Evolutionary conservation across 768 basidiomycete species (phyloP).

Genomic region (Candolleomyces efflorescens): DNA sequence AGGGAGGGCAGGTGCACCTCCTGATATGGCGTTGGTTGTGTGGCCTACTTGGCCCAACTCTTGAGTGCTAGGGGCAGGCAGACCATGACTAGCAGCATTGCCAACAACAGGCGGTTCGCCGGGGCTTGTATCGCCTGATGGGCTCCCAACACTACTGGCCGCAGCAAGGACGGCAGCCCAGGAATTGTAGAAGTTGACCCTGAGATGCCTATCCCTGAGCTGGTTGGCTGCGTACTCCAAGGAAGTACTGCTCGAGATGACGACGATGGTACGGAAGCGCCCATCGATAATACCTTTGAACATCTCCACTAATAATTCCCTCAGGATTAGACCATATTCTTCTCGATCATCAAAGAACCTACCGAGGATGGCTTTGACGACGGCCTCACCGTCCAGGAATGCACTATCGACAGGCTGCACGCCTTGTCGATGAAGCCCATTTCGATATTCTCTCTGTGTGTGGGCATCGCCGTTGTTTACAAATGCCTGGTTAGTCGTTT

Average conservation of each 20-base stretch:
- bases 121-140: neutral
- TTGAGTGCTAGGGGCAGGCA: neutral
- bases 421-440: neutral
- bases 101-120: neutral
- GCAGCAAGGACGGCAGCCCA: neutral
- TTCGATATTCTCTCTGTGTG: neutral
- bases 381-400: conserved; percentile 2
- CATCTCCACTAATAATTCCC: conserved; percentile 1
- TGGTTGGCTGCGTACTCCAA: neutral
- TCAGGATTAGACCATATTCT: neutral
- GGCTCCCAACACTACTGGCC: neutral
- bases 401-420: neutral
- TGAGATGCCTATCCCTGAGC: neutral
- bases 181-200: neutral
- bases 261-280: neutral
- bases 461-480: neutral
- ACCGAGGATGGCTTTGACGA: conserved; percentile 3
- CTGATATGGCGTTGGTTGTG: too few relatives aligned
- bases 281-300: conserved; percentile 2
- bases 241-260: conserved; percentile 2
- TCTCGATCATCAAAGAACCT: neutral
- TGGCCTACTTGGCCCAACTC: neutral
- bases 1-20: too few relatives aligned
- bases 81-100: too few relatives aligned
- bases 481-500: neutral